phyloP scores from a whole-genome alignment of 139 green algal genomes.

The Chlamydomonas sp. region DNA sequence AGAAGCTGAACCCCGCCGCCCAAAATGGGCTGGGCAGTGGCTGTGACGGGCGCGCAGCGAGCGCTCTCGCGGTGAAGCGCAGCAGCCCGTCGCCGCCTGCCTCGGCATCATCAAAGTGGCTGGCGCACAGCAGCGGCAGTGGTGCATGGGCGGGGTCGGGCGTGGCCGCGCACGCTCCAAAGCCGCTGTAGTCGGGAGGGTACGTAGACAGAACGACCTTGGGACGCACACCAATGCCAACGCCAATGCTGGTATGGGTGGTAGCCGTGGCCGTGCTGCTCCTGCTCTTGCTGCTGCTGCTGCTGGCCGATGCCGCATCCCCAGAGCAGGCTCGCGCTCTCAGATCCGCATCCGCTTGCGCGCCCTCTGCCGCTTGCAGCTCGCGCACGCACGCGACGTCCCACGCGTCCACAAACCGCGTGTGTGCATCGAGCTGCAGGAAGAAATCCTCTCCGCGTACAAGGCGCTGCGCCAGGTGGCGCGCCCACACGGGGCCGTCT shows the following conservation, averaged over 20 bases:
- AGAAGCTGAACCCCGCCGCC: conserved; percentile 69
- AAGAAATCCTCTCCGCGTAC: conserved; percentile 63
- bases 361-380: conserved; percentile 32
- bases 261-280: neutral
- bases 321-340: neutral
- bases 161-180: conserved; percentile 3
- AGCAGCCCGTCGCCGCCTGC: conserved; percentile 38
- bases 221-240: too few species aligned
- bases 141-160: conserved; percentile 27
- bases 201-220: conserved; percentile 63
- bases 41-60: neutral
- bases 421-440: conserved; percentile 76
- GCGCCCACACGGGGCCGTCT: conserved; percentile 59
- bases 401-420: conserved; percentile 46
- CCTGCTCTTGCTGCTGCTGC: neutral
- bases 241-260: neutral
- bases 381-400: conserved; percentile 32
- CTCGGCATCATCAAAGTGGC: conserved; percentile 38
- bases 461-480: conserved; percentile 47
- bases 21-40: conserved; percentile 50
- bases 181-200: conserved; percentile 27
- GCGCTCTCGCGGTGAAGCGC: conserved; percentile 5
- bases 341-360: too few species aligned
- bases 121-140: conserved; percentile 55
- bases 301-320: neutral